phyloP scores from a whole-genome alignment of 2,329 filamentous ascomycete species.

The Aspergillus amoenus region DNA sequence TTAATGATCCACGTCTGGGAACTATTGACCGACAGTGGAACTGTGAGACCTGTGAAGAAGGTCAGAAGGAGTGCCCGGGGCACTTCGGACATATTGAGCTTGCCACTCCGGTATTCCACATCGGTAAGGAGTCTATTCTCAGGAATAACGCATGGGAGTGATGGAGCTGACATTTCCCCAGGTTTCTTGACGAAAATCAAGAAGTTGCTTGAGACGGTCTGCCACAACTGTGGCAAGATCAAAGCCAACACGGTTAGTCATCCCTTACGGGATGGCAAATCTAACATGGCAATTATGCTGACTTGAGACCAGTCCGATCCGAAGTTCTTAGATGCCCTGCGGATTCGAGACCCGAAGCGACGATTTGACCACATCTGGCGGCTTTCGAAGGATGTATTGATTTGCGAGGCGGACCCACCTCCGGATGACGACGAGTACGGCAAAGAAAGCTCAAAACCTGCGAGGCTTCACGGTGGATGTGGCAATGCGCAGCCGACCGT shows the following conservation, averaged over 20 bases:
- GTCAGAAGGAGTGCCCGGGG: constrained; percentile 92
- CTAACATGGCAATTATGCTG: constrained; percentile 51
- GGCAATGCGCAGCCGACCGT: constrained; percentile 89
- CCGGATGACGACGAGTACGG: constrained; percentile 68
- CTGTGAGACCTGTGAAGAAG: constrained; percentile 94
- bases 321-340: constrained; percentile 78
- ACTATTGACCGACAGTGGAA: constrained; percentile 95
- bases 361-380: constrained; percentile 93
- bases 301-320: constrained; percentile 69
- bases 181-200: constrained; percentile 99
- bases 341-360: constrained; percentile 85
- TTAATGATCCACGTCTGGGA: constrained; percentile 94
- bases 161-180: constrained; percentile 42
- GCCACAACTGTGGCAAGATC: constrained; percentile 98
- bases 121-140: constrained; percentile 49
- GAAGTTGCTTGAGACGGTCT: constrained; percentile 97
- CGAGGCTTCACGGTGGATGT: constrained; percentile 78
- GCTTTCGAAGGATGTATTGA: constrained; percentile 82
- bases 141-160: background rate
- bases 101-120: constrained; percentile 91
- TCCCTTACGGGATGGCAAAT: constrained; percentile 58
- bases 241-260: constrained; percentile 96
- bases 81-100: constrained; percentile 99
- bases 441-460: constrained; percentile 57
- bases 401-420: constrained; percentile 76